A percentile compares a stretch with the other conserved stretches of the same genome.
phyloP scores from a whole-genome alignment of 768 basidiomycete genomes.

The Asterophora lycoperdoides region DNA sequence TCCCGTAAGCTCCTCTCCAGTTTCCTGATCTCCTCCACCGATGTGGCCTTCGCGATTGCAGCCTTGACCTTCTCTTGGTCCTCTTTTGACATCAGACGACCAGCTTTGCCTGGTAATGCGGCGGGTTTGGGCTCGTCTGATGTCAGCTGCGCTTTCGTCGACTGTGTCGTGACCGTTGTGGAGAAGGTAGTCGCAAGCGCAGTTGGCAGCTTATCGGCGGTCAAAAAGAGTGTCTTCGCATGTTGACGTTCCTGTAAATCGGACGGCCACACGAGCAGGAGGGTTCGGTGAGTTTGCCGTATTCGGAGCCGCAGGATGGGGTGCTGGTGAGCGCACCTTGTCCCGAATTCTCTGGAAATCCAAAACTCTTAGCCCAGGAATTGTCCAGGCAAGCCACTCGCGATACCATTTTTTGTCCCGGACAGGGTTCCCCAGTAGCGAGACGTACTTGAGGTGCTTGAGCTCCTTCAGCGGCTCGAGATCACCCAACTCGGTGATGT shows the following conservation, averaged over 20 bases:
- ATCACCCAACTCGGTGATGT: slow-evolving; percentile 74
- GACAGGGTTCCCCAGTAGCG: slow-evolving; percentile 79
- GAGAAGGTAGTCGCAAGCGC: slow-evolving; percentile 77
- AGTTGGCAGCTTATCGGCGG: slow-evolving; percentile 73
- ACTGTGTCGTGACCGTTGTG: slow-evolving; percentile 62
- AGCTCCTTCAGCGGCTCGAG: slow-evolving; percentile 79
- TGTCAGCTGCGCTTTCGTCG: slow-evolving; percentile 59
- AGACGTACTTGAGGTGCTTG: slow-evolving; percentile 68
- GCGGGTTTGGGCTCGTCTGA: slow-evolving; percentile 75
- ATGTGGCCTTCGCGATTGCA: slow-evolving; percentile 87
- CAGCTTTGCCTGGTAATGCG: slow-evolving; percentile 59
- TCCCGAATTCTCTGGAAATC: slow-evolving; percentile 95
- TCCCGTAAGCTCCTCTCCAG: slow-evolving; percentile 80
- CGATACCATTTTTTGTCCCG: slow-evolving; percentile 93
- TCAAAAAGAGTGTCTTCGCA: slow-evolving; percentile 73
- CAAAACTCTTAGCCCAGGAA: slow-evolving; percentile 83
- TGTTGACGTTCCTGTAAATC: slow-evolving; percentile 68
- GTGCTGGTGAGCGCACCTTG: slow-evolving; percentile 68
- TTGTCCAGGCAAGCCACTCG: slow-evolving; percentile 90
- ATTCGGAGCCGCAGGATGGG: slow-evolving; percentile 24
- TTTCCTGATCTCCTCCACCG: slow-evolving; percentile 82
- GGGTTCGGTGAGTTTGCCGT: slow-evolving; percentile 20
- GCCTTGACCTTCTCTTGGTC: slow-evolving; percentile 84
- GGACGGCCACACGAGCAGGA: slow-evolving; percentile 14
- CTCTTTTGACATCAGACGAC: slow-evolving; percentile 86